Evolutionary conservation across 805 yeast species (phyloP), one percentile per base, ranked within the genome.

Genomic region (Candida boidinii): DNA sequence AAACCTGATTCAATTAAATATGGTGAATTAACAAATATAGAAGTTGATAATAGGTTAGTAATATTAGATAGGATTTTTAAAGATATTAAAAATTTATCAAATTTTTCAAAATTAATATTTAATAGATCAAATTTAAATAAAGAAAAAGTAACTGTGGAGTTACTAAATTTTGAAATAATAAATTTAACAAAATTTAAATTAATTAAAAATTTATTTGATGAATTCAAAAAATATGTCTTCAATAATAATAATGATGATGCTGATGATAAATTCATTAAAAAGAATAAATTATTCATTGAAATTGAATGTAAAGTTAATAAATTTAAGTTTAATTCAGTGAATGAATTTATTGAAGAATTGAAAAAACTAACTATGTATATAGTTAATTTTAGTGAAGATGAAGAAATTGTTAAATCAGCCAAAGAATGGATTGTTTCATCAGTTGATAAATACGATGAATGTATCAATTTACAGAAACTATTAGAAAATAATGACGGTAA

Each of bases 1-100:
- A 64, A 71, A 37, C 65, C 60, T 4, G 71, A 63, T 34, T 58
- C 62, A 3, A 54, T 62, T 11, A 59, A 58, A 22, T 54, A 58
- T 39, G 64, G 60, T 23, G 45, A 57, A 10, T 52, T 69, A 19
- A 53, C 60, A 17, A 56, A 54, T 6, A 52, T 54, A 4, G 71
- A 70, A 33, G 54, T 72, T 5, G 46, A 56, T 3, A 58, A 58
- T 23, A 56, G 70, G 30, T 29, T 64, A 4, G 35, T 45, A 7
- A 59, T 66, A 31, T 49, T 68, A n/a, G 51, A 59, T 21, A 35
- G 51, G 1, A 51, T 72, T 29, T 43, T 59, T 19, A 25, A 51
- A 2, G 79, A 72, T 46, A 52, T 69, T 2, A 42, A 46, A 4
- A 56, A 49, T 13, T 48, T 79, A 18, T 47, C 50, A 10, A 58